Conservation (phyloP, 768 basidiomycete genomes). For the Leccinum uliginosum region DNA sequence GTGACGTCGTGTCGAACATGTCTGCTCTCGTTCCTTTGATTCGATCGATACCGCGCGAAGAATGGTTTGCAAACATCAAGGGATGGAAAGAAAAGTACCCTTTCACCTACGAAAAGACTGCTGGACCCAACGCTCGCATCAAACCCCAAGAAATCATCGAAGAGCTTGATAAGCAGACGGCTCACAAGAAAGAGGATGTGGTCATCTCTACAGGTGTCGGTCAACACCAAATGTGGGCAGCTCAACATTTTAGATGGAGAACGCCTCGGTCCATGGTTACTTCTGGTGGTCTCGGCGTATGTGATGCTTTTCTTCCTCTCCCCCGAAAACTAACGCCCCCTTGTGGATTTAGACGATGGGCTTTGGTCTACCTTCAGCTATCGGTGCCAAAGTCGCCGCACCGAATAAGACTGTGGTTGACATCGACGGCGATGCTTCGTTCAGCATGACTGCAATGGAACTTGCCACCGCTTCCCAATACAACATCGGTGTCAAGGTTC, state of each 20-base stretch:
- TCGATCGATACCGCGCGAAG: conserved; percentile 52
- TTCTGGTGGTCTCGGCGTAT: conserved; percentile 89
- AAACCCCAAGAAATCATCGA: conserved; percentile 98
- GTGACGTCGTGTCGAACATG: conserved; percentile 86
- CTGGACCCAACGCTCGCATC: conserved; percentile 56
- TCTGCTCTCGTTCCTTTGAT: conserved; percentile 79
- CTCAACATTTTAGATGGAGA: conserved; percentile 90
- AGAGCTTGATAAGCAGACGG: conserved; percentile 81
- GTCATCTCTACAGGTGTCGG: conserved; percentile 93
- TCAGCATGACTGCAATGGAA: conserved; percentile 99
- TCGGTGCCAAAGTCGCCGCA: conserved; percentile 95
- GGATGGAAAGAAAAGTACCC: conserved; percentile 86
- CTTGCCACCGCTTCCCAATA: conserved; percentile 90
- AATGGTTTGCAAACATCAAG: conserved; percentile 83
- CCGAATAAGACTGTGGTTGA: conserved; percentile 93
- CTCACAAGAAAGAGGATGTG: conserved; percentile 78
- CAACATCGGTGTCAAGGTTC: conserved; percentile 91
- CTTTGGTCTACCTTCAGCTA: conserved; percentile 89
- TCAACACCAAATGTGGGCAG: conserved; percentile 99
- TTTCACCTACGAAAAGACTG: conserved; percentile 75
- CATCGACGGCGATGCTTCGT: conserved; percentile 96
- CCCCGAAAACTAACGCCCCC: not conserved
- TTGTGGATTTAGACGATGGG: conserved; percentile 82
- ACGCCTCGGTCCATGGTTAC: conserved; percentile 85
- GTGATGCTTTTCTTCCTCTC: conserved; percentile 28